Evolutionary conservation across 306 rosid genomes (phyloP), one percentile per base, ranked within the genome.

Genomic region (Cercis canadensis): DNA sequence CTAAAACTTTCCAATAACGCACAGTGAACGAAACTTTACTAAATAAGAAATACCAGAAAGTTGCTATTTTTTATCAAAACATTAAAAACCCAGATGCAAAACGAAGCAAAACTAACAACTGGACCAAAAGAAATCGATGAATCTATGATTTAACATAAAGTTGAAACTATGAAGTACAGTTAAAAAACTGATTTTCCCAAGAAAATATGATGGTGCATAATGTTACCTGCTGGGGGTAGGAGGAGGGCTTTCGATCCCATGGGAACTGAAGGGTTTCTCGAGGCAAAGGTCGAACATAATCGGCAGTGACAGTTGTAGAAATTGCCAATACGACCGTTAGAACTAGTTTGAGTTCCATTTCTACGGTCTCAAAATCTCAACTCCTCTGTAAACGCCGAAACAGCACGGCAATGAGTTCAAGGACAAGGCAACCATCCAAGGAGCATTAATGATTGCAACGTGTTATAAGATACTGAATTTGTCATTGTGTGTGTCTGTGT

Each of bases 261-360:
- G 94, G 88, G 50, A 93, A 78, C 3, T 79, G 82, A 10, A 93
- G 86, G 31, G 87, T 66, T 78, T 87, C 54, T 10, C 97, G 89
- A n/a, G 96, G 96, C 53, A 16, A 83, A 36, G 98, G 98, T 46
- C 97, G 92, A 60, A 90, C 67, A 34, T 93, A 93, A 16, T 80
- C 90, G 47, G 77, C 83, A 8, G 67, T 64, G 32, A 63, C 65
- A 49, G 85, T 70, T 33, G 80, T 61, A 44, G 80, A 72, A 40
- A 78, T 12, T 3, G 81, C 15, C 45, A 88, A 6, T 21, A 69
- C 45, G 49, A 75, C 15, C 2, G 76, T 67, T 57, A 80, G 4
- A 18, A 86, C 44, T 1, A 75, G 71, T 62, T 75, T 81, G 12
- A 73, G 56, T 4, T 60, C 78, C 98, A 92, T 92, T 34, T 36